Base-by-base conservation (phyloP, 257 asterid genomes). In the Solanum okadae region DNA sequence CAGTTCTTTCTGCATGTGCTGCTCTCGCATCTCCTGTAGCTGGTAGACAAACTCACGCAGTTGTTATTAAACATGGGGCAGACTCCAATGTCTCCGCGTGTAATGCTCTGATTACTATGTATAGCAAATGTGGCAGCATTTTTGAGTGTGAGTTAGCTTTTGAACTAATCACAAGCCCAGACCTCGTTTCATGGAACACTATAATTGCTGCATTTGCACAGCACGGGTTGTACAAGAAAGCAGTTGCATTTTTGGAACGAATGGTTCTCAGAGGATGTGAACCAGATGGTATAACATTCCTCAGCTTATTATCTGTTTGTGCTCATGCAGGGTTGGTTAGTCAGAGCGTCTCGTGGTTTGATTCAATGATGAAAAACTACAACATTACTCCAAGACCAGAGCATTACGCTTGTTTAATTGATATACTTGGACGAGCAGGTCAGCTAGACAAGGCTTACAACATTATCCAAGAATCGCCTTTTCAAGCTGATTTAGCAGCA, bases 391-490 rank as follows among this genome's bases (percentile, higher is more conserved):
- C 88, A 0, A 70, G 85, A n/a, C 33, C 87, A 3, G 88, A 65
- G 86, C 90, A 89, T 31, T 89, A 86, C 72, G 87, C 90, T 35
- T 89, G 90, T 40, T 78, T 89, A 10, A 56, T 89, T 42, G 86
- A 86, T 67, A 44, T 85, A 46, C 86, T 89, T 37, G 90, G 90
- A 40, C 90, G 90, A 65, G 88, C 88, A 3, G 90, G 88, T 23
- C 82, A 38, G 42, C 82, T 89, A 8, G 88, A 86, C 71, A 86
- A 78, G 81, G 88, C 87, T 86, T 89, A 85, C 31, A 18, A 67
- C 67, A 65, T 89, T 7, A 86, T 86, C 87, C 86, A 78, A 78
- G 84, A 46, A 29, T 86, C 86, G 84, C 86, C 88, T 23, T 86
- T 86, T 42, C 31, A 89, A 70, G 89, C 88, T 42, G 88, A 89